Percentiles rank a stretch among this genome's conserved stretches.
These are phyloP conservation scores for Phaffia rhodozyma DNA, from an alignment of 1,284 basidiomycete genomes.

Conservation along the genomic window DNA sequence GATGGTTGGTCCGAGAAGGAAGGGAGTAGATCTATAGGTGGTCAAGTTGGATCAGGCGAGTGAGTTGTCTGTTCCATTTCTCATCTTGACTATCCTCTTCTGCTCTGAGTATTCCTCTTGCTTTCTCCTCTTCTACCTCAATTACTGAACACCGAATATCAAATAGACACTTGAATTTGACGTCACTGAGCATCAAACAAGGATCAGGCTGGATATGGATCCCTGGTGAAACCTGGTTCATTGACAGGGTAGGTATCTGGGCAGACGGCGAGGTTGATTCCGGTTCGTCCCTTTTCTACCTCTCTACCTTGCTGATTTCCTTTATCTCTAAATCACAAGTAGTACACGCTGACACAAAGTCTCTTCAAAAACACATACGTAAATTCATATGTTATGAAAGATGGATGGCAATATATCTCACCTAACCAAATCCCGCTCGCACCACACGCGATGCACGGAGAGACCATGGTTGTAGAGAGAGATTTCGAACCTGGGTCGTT, in stretches of 20 bases:
- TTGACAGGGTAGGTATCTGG: conserved; percentile 2
- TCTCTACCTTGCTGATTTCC: no score
- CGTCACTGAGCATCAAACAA: background rate
- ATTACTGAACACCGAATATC: background rate
- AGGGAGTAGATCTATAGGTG: background rate
- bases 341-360: no score
- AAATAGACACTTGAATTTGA: no score
- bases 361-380: no score
- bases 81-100: background rate
- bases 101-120: background rate
- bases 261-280: background rate
- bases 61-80: background rate
- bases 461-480: no score
- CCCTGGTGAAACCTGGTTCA: background rate
- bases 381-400: no score
- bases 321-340: no score
- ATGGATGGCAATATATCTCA: no score
- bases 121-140: background rate
- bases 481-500: no score
- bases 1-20: background rate
- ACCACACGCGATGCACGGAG: no score
- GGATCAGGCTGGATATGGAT: conserved; percentile 9
- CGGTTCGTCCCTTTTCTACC: background rate
- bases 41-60: background rate
- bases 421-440: no score